phyloP scores from a whole-genome alignment of 192 early-diverging fungal genomes.

The Nowakowskiella sp. region DNA sequence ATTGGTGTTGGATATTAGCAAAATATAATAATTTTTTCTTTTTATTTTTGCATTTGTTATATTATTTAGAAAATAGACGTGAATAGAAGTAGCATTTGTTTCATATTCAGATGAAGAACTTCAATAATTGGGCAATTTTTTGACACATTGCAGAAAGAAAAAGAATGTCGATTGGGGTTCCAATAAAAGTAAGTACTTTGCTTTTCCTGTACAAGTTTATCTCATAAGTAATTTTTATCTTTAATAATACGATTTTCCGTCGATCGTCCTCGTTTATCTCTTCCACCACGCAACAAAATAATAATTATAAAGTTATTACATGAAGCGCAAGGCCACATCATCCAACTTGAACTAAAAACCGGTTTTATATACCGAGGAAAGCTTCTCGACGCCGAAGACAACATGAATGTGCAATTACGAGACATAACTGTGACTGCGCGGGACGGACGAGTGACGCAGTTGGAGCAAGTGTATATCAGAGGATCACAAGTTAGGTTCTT shows the following conservation, averaged over 20 bases:
- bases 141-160: no score
- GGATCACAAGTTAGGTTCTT: conserved; percentile 86
- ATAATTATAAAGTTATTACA: conserved; percentile 62
- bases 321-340: conserved; percentile 94
- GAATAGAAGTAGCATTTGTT: no score
- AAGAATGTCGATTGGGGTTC: conserved; percentile 84
- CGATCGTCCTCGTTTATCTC: not conserved
- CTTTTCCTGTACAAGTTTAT: not conserved
- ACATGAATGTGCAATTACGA: conserved; percentile 97
- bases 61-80: no score
- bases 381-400: conserved; percentile 94
- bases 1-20: no score
- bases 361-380: conserved; percentile 91
- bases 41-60: no score
- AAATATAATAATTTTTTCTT: no score
- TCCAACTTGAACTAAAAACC: conserved; percentile 92
- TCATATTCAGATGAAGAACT: no score
- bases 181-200: conserved; percentile 54
- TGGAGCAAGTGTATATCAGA: conserved; percentile 95
- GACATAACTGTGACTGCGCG: conserved; percentile 88
- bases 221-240: not conserved
- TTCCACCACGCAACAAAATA: not conserved
- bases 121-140: no score
- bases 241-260: not conserved
- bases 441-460: conserved; percentile 82